A percentile compares a stretch with the other conserved stretches of the same genome.
These are phyloP conservation scores for Pleomassaria siparia DNA, from an alignment of 2,329 filamentous ascomycete genomes.

Conservation along the genomic window DNA sequence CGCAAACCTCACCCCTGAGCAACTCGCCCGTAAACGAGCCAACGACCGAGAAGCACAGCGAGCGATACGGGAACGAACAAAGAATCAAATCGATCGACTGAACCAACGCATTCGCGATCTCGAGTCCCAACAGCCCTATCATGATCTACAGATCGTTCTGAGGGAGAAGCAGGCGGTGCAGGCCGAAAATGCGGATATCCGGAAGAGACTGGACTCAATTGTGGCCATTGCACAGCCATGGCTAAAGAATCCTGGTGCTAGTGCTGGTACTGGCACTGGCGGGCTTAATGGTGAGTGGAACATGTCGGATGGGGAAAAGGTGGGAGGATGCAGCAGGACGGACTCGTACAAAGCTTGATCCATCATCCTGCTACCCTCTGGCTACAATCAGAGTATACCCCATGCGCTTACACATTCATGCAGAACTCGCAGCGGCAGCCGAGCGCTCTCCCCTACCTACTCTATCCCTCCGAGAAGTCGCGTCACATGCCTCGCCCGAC, in stretches of 20 bases:
- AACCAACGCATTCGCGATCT: constrained; percentile 74
- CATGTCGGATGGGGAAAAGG: too few species aligned
- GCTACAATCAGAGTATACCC: not conserved
- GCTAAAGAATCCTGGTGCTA: constrained; percentile 45
- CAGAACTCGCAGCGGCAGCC: constrained; percentile 52
- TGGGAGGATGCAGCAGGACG: not conserved
- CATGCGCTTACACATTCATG: constrained; percentile 3
- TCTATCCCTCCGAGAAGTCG: constrained; percentile 15
- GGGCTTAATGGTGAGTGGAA: constrained; percentile 47
- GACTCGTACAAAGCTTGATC: not conserved
- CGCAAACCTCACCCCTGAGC: constrained; percentile 82
- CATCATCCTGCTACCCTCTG: not conserved
- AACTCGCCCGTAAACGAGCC: constrained; percentile 84
- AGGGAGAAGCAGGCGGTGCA: constrained; percentile 76
- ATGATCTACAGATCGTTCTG: constrained; percentile 76
- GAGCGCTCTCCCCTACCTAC: constrained; percentile 49
- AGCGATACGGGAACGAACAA: constrained; percentile 80
- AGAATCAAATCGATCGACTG: constrained; percentile 73
- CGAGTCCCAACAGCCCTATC: constrained; percentile 77
- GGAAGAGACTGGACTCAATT: constrained; percentile 65
- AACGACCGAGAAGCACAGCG: constrained; percentile 89
- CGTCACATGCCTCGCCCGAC: constrained; percentile 10
- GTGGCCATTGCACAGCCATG: constrained; percentile 66
- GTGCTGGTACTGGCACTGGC: too few species aligned
- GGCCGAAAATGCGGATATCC: constrained; percentile 78